Percentiles rank a stretch among this genome's conserved stretches.
Evolutionary conservation across 306 rosid species (phyloP).

Genomic region (Pachyrhizus erosus): DNA sequence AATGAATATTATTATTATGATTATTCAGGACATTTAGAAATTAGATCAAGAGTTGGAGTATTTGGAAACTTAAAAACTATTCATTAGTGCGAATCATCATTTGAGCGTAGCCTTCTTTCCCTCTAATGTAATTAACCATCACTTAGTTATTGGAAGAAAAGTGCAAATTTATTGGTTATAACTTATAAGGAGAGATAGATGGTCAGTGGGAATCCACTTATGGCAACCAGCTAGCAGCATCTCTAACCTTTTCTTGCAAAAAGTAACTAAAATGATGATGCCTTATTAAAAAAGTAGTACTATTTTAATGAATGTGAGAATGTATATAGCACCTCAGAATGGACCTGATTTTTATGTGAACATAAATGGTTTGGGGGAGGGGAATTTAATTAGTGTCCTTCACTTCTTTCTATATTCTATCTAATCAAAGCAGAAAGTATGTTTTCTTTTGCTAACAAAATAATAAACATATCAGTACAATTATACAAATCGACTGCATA

Average conservation of each 20-base stretch:
- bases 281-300: conserved; percentile 35
- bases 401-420: conserved; percentile 18
- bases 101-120: conserved; percentile 7
- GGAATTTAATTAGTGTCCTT: conserved; percentile 29
- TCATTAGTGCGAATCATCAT: not conserved
- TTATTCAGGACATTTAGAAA: conserved; percentile 8
- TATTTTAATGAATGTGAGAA: conserved; percentile 32
- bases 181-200: conserved; percentile 21
- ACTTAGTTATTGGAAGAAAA: conserved; percentile 24
- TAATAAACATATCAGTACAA: conserved; percentile 25
- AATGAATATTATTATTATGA: too few species aligned
- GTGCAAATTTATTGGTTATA: conserved; percentile 13
- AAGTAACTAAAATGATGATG: conserved; percentile 48
- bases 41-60: not conserved
- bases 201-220: conserved; percentile 48
- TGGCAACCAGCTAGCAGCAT: conserved; percentile 59
- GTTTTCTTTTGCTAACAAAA: conserved; percentile 44
- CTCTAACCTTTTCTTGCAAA: conserved; percentile 40
- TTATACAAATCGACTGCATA: conserved; percentile 19
- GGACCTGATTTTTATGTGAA: conserved; percentile 48
- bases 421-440: conserved; percentile 32
- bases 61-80: not conserved
- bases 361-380: conserved; percentile 22
- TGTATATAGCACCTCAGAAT: conserved; percentile 23
- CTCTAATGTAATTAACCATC: conserved; percentile 34